phyloP scores from a whole-genome alignment of 352 stramenopile species.

The Phytophthora sp. region DNA sequence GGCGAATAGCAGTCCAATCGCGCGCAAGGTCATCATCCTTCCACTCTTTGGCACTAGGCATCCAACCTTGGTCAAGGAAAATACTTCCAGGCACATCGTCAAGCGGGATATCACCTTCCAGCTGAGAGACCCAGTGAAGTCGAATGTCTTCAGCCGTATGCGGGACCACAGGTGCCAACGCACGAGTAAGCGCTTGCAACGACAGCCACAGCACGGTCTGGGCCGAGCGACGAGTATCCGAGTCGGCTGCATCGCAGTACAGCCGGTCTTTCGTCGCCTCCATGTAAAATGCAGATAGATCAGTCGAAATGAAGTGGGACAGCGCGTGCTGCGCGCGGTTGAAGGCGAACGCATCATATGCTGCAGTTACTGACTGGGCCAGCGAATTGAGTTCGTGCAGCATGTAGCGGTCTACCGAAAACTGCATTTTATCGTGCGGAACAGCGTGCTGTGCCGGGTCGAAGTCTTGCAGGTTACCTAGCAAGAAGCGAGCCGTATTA shows the following conservation, averaged over 20 bases:
- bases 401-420: constrained; percentile 96
- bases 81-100: constrained; percentile 72
- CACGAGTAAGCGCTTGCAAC: constrained; percentile 63
- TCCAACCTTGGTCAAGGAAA: constrained; percentile 73
- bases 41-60: constrained; percentile 61
- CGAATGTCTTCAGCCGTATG: constrained; percentile 98
- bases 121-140: constrained; percentile 77
- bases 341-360: constrained; percentile 90
- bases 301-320: constrained; percentile 92
- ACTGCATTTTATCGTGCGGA: constrained; percentile 83
- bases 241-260: constrained; percentile 94
- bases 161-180: constrained; percentile 91
- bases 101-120: constrained; percentile 43
- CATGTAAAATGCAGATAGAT: constrained; percentile 98
- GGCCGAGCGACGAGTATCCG: constrained; percentile 72
- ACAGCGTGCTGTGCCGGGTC: constrained; percentile 82
- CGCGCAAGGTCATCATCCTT: constrained; percentile 57
- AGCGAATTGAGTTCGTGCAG: constrained; percentile 89
- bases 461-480: constrained; percentile 97
- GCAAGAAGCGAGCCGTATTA: constrained; percentile 97
- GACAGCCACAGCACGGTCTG: constrained; percentile 91
- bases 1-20: constrained; percentile 89
- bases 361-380: constrained; percentile 86
- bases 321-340: constrained; percentile 93
- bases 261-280: constrained; percentile 97